phyloP scores from a whole-genome alignment of 2,329 filamentous ascomycete genomes.

The Tympanopsis confertula region DNA sequence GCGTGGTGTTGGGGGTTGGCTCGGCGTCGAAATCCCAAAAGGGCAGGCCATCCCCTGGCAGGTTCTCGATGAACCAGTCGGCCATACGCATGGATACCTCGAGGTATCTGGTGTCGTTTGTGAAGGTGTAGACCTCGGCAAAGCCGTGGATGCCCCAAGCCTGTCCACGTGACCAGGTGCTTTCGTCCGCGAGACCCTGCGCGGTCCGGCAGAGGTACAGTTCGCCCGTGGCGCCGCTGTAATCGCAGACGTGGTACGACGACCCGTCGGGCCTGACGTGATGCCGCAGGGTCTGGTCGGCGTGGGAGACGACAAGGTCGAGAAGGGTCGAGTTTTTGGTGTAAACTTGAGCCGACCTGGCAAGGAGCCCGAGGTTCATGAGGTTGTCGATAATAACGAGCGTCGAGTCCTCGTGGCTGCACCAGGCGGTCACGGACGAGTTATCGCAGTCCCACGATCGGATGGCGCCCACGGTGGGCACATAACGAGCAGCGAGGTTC shows the following conservation, averaged over 20 bases:
- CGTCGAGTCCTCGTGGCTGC: conserved; percentile 20
- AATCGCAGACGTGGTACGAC: conserved; percentile 25
- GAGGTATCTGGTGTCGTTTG: conserved; percentile 24
- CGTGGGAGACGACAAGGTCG: conserved; percentile 18
- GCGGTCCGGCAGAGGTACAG: conserved; percentile 17
- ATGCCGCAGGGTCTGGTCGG: conserved; percentile 19
- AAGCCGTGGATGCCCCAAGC: conserved; percentile 36
- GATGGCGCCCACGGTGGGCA: conserved; percentile 18
- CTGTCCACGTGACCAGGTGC: conserved; percentile 34
- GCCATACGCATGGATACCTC: conserved; percentile 27
- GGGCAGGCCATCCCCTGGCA: conserved; percentile 12
- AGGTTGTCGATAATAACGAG: conserved; percentile 28
- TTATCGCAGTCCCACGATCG: conserved; percentile 30
- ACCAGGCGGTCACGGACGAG: conserved; percentile 23
- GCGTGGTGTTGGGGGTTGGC: conserved; percentile 8
- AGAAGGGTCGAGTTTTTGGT: too few species aligned
- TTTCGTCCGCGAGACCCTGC: conserved; percentile 30
- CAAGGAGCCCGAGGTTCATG: conserved; percentile 25
- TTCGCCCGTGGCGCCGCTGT: conserved; percentile 13
- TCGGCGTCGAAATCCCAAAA: conserved; percentile 34
- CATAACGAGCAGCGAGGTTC: conserved; percentile 23
- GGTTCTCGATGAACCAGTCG: conserved; percentile 27
- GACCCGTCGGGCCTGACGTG: conserved; percentile 26
- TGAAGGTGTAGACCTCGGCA: conserved; percentile 32
- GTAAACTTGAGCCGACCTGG: background rate